Conservation (phyloP, 495 filamentous ascomycete species). For the Aspergillus funiculosus region DNA sequence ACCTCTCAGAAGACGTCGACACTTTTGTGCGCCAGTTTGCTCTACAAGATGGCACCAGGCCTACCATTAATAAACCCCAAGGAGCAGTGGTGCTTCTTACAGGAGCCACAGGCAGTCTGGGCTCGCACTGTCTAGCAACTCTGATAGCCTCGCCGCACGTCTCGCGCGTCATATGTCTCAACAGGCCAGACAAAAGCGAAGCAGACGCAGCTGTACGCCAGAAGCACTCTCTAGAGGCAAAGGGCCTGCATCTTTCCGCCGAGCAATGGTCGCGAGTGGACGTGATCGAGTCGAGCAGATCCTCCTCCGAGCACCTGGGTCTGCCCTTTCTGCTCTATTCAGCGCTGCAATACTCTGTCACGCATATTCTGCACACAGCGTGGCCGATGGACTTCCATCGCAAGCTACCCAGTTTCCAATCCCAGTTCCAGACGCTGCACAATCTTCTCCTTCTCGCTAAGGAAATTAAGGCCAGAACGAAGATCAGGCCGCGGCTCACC, state of each 20-base stretch:
- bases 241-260: neutral
- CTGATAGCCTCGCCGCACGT: slow-evolving; percentile 3
- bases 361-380: slow-evolving; percentile 51
- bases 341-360: slow-evolving; percentile 32
- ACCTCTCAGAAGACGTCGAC: no score
- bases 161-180: slow-evolving; percentile 1
- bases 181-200: neutral
- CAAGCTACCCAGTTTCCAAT: slow-evolving; percentile 38
- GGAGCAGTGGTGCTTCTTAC: slow-evolving; percentile 35
- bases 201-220: neutral
- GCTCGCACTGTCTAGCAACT: slow-evolving; percentile 35
- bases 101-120: slow-evolving; percentile 44
- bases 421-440: slow-evolving; percentile 41
- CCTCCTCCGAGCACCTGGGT: slow-evolving; percentile 29
- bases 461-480: slow-evolving; percentile 1
- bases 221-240: neutral
- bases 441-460: slow-evolving; percentile 41
- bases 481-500: slow-evolving; percentile 14
- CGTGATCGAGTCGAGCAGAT: neutral
- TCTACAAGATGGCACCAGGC: neutral
- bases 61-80: neutral
- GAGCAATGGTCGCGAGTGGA: neutral
- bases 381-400: slow-evolving; percentile 50
- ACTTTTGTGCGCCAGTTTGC: neutral
- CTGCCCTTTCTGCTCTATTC: slow-evolving; percentile 33